These are phyloP conservation scores for Periconia macrospinosa DNA, from an alignment of 2,329 filamentous ascomycete genomes.

Conservation along the genomic window DNA sequence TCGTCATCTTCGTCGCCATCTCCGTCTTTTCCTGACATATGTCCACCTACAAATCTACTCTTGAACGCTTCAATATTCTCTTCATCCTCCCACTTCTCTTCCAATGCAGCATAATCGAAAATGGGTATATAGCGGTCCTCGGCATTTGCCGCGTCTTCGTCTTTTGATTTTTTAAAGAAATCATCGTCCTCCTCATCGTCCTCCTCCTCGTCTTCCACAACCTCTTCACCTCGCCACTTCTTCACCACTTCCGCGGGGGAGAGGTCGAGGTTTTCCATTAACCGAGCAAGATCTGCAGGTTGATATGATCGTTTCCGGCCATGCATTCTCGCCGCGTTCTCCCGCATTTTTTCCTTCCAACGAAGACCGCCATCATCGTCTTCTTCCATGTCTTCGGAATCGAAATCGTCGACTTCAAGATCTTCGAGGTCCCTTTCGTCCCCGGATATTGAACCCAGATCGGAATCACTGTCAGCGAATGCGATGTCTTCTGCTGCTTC, in stretches of 20 bases:
- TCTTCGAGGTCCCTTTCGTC: slow-evolving; percentile 46
- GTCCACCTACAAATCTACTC: slow-evolving; percentile 72
- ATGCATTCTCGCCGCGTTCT: slow-evolving; percentile 73
- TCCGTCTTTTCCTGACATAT: slow-evolving; percentile 52
- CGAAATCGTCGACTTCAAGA: slow-evolving; percentile 51
- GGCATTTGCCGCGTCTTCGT: slow-evolving; percentile 50
- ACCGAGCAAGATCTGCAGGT: slow-evolving; percentile 77
- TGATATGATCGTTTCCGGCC: slow-evolving; percentile 72
- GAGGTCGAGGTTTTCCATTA: slow-evolving; percentile 85
- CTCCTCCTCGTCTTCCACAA: slow-evolving; percentile 55
- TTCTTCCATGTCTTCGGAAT: slow-evolving; percentile 58
- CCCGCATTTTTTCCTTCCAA: slow-evolving; percentile 88
- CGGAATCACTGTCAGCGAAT: slow-evolving; percentile 96
- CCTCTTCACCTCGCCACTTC: slow-evolving; percentile 74
- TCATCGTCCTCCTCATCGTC: slow-evolving; percentile 64
- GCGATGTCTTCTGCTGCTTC: slow-evolving; percentile 66
- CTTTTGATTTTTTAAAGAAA: slow-evolving; percentile 62
- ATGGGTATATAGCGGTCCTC: slow-evolving; percentile 80
- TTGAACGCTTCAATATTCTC: slow-evolving; percentile 76
- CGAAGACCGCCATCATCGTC: slow-evolving; percentile 70
- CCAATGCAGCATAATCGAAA: slow-evolving; percentile 79
- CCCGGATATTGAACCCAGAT: slow-evolving; percentile 82
- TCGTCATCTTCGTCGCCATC: slow-evolving; percentile 54
- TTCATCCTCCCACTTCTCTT: slow-evolving; percentile 80
- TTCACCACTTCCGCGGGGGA: slow-evolving; percentile 74